Base-by-base conservation (phyloP, 176 grass and related monocot species). In the Pharus latifolius region DNA sequence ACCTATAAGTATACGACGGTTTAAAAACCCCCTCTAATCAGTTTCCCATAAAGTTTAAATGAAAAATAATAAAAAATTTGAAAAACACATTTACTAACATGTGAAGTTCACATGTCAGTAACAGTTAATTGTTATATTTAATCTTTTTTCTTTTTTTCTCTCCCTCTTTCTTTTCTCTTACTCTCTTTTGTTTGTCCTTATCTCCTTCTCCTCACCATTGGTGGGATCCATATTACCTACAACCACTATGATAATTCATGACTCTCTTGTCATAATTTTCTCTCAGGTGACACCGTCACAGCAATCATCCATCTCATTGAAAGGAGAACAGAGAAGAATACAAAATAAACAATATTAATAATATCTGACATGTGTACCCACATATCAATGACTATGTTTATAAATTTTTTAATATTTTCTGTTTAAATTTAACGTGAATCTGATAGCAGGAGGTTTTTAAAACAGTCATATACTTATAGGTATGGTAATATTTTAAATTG, bases 181-280 rank as follows among this genome's bases (percentile, higher is more conserved):
- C 49, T 51, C 46, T 51, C 32, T 54, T 34, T 34, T 24, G 1
- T 19, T 7, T 52, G 1, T 14, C 43, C 50, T 53, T 51, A 38
- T 38, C 25, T 38, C 65, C 19, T n/a, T 18, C 8, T 28, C 41
- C 30, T 16, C 42, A 15, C 43, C 30, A 16, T 65, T 81, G 69
- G 78, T 73, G 1, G 78, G 78, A 7, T 18, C 66, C 15, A 56
- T 81, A 31, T 47, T 68, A 45, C 64, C 32, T 28, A 18, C 25
- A 56, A 28, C 48, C 68, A 65, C 37, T 81, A 67, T 5, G 63
- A 67, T 18, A 68, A 56, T 56, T 61, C 68, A 12, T 30, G 20
- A 22, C 56, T 55, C 26, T 73, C 31, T 10, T 43, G 20, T 6
- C 30, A 73, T 13, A 30, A 31, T 10, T 56, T 63, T 23, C 28